Evolutionary conservation across 208 protist species (phyloP).

Genomic region (Phytomonas sp.): DNA sequence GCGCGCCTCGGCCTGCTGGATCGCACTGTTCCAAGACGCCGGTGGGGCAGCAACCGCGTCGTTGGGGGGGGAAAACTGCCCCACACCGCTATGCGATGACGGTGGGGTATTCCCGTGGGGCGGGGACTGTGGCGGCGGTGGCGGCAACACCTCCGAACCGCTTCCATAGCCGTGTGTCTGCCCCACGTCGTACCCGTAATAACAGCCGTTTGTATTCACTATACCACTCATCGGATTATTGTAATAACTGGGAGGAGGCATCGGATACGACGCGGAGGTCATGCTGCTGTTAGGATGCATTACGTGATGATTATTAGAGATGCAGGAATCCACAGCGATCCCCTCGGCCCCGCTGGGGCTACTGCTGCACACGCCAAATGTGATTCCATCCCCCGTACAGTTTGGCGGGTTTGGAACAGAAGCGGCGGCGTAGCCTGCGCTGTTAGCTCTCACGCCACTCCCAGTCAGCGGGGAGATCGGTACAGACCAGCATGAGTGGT

Average conservation of each 20-base stretch:
- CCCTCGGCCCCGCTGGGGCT: background rate
- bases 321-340: background rate
- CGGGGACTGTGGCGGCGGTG: background rate
- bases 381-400: background rate
- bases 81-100: background rate
- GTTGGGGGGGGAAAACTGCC: background rate
- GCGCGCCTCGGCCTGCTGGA: constrained; percentile 21
- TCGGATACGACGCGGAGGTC: background rate
- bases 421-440: background rate
- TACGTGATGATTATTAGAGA: background rate
- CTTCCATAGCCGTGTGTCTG: background rate
- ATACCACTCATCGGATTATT: background rate
- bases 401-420: background rate
- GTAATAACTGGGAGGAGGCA: background rate
- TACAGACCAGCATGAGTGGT: background rate
- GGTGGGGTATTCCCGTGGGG: background rate
- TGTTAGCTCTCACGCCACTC: background rate
- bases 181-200: background rate
- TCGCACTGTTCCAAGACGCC: background rate
- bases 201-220: background rate
- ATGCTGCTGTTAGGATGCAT: background rate
- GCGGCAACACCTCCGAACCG: background rate
- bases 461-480: background rate
- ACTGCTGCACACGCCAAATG: background rate
- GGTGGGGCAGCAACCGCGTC: constrained; percentile 4